Evolutionary conservation across 805 yeast species (phyloP), one percentile per base, ranked within the genome.

Genomic region (Hanseniaspora thailandica): DNA sequence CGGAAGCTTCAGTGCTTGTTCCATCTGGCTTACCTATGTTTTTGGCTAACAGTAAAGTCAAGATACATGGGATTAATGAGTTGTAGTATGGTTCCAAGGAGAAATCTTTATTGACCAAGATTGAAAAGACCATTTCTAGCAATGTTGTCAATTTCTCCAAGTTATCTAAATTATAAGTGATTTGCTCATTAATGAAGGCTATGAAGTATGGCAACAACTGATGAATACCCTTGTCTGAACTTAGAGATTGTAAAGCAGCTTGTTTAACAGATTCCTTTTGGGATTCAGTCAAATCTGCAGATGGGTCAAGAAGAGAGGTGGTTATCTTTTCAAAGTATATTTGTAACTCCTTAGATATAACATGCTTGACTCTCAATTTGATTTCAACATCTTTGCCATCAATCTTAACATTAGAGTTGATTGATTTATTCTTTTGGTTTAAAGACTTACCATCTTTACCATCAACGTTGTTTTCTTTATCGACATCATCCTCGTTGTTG

Each of bases 191-290:
- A 34, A 88, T 86, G 63, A 93, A 89, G 64, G 93, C 97, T 48
- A 93, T 89, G 61, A 93, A 86, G 65, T 93, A 93, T 2, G 99
- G 99, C 5, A 94, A 93, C 47, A 93, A 70, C 67, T 93, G 99
- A 70, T 93, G 98, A 55, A 93, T 70, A 33, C 99, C 99, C 2
- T 97, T 96, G 64, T 93, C 99, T 30, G 85, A 81, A 55, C 85
- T 79, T 56, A 93, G 71, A 8, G 96, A 85, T 28, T 82, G 81
- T 52, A 93, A 72, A 1, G 97, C 97, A 0, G 96, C 93, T 36
- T 77, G 76, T 58, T 77, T 80, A 63, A 86, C 70, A 39, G 73
- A 71, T 38, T 39, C 44, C 28, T 19, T 43, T 41, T 78, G 84
- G 55, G 72, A 71, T n/a, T 63, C 60, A 34, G 57, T 57, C 13